Percentiles rank a stretch among this genome's conserved stretches.
Evolutionary conservation across 2,329 filamentous ascomycete species (phyloP).

Genomic region (Trichoderma gracile): DNA sequence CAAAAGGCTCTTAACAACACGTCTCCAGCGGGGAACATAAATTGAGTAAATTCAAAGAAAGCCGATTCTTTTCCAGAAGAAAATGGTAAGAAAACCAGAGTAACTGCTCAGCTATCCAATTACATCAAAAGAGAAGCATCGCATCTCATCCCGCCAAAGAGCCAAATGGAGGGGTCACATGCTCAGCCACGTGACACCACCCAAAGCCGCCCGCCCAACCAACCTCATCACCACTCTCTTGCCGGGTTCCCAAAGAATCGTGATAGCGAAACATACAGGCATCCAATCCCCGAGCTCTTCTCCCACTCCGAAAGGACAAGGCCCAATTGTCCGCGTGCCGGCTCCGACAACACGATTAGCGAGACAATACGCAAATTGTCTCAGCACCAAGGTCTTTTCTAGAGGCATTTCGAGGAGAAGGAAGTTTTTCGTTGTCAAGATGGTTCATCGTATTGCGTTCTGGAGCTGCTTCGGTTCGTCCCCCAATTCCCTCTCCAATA

Average conservation of each 20-base stretch:
- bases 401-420: too few species aligned
- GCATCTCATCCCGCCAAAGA: not conserved
- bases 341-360: slow-evolving; percentile 13
- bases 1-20: not conserved
- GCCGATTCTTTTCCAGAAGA: too few species aligned
- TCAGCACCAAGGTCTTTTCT: too few species aligned
- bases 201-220: slow-evolving; percentile 25
- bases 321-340: slow-evolving; percentile 24
- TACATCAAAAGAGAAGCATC: too few species aligned
- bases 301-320: slow-evolving; percentile 28
- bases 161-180: not conserved
- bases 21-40: accelerated
- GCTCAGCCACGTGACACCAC: not conserved
- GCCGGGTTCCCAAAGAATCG: slow-evolving; percentile 27
- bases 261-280: slow-evolving; percentile 18
- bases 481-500: not conserved
- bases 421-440: slow-evolving; percentile 38
- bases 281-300: slow-evolving; percentile 17
- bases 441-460: slow-evolving; percentile 71
- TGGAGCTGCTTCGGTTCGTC: slow-evolving; percentile 87
- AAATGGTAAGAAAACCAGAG: not conserved
- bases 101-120: not conserved
- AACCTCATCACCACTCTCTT: slow-evolving; percentile 34
- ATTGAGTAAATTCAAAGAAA: too few species aligned
- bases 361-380: not conserved